Evolutionary conservation across 805 yeast species (phyloP).

Genomic region (Lachancea nothofagi): DNA sequence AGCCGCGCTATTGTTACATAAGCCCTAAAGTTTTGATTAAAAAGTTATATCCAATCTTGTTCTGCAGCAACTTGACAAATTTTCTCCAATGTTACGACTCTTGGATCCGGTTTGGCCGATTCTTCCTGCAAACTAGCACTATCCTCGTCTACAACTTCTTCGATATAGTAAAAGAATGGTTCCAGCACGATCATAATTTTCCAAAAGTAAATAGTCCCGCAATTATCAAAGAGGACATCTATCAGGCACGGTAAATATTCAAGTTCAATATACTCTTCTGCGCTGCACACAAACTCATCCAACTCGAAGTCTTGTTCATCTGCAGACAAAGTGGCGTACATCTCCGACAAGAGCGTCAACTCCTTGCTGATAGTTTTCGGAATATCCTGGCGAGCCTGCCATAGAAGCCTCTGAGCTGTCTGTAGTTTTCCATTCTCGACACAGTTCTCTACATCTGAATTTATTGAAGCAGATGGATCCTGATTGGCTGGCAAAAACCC

Average conservation of each 20-base stretch:
- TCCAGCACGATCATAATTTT: slow-evolving; percentile 33
- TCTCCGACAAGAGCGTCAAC: slow-evolving; percentile 31
- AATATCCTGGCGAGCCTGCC: slow-evolving; percentile 33
- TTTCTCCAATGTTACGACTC: slow-evolving; percentile 33
- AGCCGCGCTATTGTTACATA: not conserved
- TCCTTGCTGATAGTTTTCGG: slow-evolving; percentile 34
- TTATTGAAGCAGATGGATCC: slow-evolving; percentile 9
- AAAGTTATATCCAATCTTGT: slow-evolving; percentile 31
- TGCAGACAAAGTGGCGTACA: slow-evolving; percentile 33
- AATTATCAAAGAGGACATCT: slow-evolving; percentile 28
- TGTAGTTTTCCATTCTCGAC: slow-evolving; percentile 24
- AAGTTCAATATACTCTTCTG: slow-evolving; percentile 34
- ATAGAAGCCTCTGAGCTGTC: slow-evolving; percentile 29
- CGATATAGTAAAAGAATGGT: slow-evolving; percentile 35
- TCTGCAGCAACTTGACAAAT: slow-evolving; percentile 35
- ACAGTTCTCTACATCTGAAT: slow-evolving; percentile 17
- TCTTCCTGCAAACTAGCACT: slow-evolving; percentile 10
- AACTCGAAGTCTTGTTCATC: slow-evolving; percentile 35
- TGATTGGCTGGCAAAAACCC: slow-evolving; percentile 25
- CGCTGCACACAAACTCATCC: slow-evolving; percentile 35
- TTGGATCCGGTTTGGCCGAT: slow-evolving; percentile 30
- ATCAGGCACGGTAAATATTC: slow-evolving; percentile 32
- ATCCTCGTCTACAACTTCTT: slow-evolving; percentile 29
- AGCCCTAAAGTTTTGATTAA: not conserved
- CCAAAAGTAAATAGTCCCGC: slow-evolving; percentile 30